Base-by-base conservation (phyloP, 768 basidiomycete species). In the Goffeauzyma gilvescens region DNA sequence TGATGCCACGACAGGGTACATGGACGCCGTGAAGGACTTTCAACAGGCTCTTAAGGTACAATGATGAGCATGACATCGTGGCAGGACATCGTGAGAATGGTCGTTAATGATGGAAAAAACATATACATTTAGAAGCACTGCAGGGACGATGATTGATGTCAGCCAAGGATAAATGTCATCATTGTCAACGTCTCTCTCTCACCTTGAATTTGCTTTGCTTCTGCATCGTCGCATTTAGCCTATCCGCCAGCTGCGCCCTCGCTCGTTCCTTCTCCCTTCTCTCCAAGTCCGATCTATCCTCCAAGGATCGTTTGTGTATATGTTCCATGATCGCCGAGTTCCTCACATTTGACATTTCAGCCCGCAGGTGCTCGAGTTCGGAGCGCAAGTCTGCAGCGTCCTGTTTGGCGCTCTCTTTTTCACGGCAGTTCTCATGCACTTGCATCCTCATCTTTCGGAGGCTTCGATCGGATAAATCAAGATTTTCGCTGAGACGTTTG, bases 1-100 rank as follows among this genome's bases (percentile, higher is more conserved):
- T 42, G 52, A 55, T 44, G 38, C 37, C n/a, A 44, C 55, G 39
- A 55, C 53, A 18, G 64, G 64, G 4, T 65, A 55, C 45, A 45
- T 34, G 14, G 44, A 51, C 20, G 64, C 62, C 7, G 60, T 62
- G 4, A 33, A 50, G 42, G 62, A 62, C 41, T 65, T 65, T 50
- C 51, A 58, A 38, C 44, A 55, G 41, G 53, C 52, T 37, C 30
- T 62, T 25, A 53, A 50, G 14, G 41, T 9, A 9, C 28, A 30
- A n/a, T n/a, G n/a, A n/a, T n/a, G n/a, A n/a, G n/a, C n/a, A n/a
- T n/a, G n/a, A n/a, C n/a, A n/a, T n/a, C n/a, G n/a, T n/a, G n/a
- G n/a, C n/a, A n/a, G n/a, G n/a, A n/a, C n/a, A n/a, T n/a, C n/a
- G n/a, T n/a, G n/a, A n/a, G n/a, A n/a, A 30, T 30, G 28, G 9